Evolutionary conservation across 495 filamentous ascomycete genomes (phyloP).

Genomic region (Tuber melanosporum): DNA sequence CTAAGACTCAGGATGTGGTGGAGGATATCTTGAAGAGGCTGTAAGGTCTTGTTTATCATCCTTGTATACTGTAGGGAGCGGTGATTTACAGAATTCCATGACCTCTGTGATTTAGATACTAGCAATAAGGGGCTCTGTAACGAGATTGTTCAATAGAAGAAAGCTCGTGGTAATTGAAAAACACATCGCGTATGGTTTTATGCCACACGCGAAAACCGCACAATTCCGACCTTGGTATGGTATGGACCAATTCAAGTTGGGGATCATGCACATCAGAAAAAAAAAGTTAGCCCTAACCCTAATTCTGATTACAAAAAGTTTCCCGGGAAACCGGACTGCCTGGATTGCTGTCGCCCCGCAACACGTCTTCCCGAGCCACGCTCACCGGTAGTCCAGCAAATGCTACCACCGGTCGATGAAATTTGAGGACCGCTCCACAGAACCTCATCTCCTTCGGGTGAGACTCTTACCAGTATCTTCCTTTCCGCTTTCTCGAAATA

Average conservation of each 20-base stretch:
- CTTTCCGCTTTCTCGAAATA: neutral
- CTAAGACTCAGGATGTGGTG: slow-evolving; percentile 80
- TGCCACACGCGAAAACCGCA: neutral
- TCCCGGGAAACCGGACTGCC: neutral
- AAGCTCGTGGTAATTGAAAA: neutral
- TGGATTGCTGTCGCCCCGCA: neutral
- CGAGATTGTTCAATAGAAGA: neutral
- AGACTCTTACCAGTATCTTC: neutral
- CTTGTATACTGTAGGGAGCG: neutral
- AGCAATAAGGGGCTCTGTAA: neutral
- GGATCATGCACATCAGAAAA: neutral
- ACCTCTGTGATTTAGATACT: neutral
- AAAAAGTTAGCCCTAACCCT: neutral
- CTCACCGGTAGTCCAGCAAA: neutral
- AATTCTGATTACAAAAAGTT: neutral
- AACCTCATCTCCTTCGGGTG: neutral
- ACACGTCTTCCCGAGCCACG: neutral
- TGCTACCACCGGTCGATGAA: neutral
- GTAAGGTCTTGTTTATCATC: slow-evolving; percentile 46
- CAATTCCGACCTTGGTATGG: neutral
- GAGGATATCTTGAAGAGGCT: slow-evolving; percentile 80
- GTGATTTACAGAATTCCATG: neutral
- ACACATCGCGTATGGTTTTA: neutral
- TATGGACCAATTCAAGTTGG: neutral
- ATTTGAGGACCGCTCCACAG: neutral